Conservation (phyloP, 2,329 filamentous ascomycete species). For the Orbilia quercus region DNA sequence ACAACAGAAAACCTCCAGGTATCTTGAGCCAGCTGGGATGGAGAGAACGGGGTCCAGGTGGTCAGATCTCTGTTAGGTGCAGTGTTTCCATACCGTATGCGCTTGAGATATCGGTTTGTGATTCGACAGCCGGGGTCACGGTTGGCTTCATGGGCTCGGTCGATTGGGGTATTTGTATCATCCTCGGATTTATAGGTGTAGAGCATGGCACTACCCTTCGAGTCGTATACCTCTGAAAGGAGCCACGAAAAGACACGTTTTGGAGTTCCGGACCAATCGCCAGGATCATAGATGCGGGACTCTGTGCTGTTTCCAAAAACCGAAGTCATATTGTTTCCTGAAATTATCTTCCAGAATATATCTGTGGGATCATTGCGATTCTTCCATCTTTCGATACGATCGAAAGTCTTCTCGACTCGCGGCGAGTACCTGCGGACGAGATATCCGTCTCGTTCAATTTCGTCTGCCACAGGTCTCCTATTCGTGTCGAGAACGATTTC, state of each 20-base stretch:
- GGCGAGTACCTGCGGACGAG: not conserved
- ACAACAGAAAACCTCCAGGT: constrained; percentile 58
- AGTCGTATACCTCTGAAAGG: constrained; percentile 39
- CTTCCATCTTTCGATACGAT: not conserved
- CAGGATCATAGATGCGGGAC: constrained; percentile 12
- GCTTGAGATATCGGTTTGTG: constrained; percentile 56
- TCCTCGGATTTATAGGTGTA: constrained; percentile 60
- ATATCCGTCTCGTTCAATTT: constrained; percentile 13
- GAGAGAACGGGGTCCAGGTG: not conserved
- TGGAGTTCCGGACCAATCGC: not conserved
- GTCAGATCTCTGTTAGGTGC: constrained; percentile 14
- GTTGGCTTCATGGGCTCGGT: not conserved
- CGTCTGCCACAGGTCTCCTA: no score
- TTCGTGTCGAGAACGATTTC: no score
- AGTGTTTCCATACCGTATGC: constrained; percentile 57
- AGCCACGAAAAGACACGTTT: constrained; percentile 59
- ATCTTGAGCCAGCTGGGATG: not conserved
- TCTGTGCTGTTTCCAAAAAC: constrained; percentile 31
- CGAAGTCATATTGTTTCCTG: constrained; percentile 42
- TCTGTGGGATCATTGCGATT: constrained; percentile 13
- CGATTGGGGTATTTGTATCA: not conserved
- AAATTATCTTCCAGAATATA: constrained; percentile 55
- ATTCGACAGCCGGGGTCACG: no score
- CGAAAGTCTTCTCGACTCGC: not conserved
- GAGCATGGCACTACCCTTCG: constrained; percentile 56